These are phyloP conservation scores for Talaromyces adpressus DNA, from an alignment of 495 filamentous ascomycete genomes.

Conservation along the genomic window DNA sequence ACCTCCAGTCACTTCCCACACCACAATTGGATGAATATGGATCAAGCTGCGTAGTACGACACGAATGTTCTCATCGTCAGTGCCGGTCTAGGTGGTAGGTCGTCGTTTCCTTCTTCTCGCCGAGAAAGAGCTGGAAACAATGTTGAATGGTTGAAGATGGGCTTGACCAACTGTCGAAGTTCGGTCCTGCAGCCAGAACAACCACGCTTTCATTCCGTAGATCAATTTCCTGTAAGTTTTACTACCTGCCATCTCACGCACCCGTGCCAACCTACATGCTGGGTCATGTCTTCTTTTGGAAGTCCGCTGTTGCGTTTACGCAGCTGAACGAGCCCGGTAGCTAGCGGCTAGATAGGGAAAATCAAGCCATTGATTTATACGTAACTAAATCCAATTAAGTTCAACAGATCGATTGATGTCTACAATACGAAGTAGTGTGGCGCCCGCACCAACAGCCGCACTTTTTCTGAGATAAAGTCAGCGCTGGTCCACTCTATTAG, in stretches of 20 bases:
- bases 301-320: not conserved
- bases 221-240: not conserved
- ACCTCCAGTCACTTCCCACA: not conserved
- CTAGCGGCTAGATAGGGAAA: not conserved
- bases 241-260: not conserved
- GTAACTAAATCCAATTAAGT: not conserved
- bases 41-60: not conserved
- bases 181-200: not conserved
- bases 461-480: not conserved
- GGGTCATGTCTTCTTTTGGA: not conserved
- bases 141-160: conserved; percentile 27
- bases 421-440: not conserved
- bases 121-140: conserved; percentile 16
- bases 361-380: not conserved
- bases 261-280: not conserved
- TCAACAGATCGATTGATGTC: not conserved
- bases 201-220: not conserved
- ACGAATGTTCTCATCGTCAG: conserved; percentile 17
- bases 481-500: not conserved
- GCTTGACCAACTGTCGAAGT: conserved; percentile 23
- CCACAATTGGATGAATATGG: not conserved
- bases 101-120: conserved; percentile 7
- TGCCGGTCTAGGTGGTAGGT: conserved; percentile 19
- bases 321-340: not conserved
- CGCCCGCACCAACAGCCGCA: not conserved